Conservation (phyloP, 2,329 filamentous ascomycete species). For the Colletotrichum magnum region DNA sequence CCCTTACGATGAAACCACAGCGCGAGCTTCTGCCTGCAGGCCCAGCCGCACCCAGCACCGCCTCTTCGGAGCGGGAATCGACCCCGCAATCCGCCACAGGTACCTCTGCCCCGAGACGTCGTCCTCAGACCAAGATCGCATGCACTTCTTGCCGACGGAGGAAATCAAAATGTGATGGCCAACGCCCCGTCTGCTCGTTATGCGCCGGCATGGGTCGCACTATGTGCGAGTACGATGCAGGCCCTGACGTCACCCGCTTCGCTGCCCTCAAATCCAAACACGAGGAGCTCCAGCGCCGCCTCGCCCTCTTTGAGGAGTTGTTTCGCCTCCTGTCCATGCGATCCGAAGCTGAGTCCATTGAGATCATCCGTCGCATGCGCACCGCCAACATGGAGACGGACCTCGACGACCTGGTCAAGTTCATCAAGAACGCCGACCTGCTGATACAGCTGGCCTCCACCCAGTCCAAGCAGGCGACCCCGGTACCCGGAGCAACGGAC, state of each 20-base stretch:
- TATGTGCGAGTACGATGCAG: constrained; percentile 41
- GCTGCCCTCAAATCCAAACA: constrained; percentile 39
- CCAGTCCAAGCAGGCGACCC: constrained; percentile 15
- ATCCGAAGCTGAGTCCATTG: constrained; percentile 39
- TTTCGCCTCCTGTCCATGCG: constrained; percentile 36
- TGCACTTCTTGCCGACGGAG: constrained; percentile 40
- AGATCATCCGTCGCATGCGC: constrained; percentile 39
- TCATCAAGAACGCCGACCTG: constrained; percentile 41
- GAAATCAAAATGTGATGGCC: constrained; percentile 41
- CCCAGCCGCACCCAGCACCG: constrained; percentile 29
- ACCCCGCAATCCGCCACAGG: constrained; percentile 35
- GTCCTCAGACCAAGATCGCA: constrained; percentile 40
- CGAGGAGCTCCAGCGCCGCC: constrained; percentile 37
- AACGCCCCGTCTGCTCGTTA: constrained; percentile 39
- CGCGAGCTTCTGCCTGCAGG: constrained; percentile 40
- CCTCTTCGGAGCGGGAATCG: constrained; percentile 26
- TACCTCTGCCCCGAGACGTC: constrained; percentile 29
- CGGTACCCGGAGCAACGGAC: constrained; percentile 3
- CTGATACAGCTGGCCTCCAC: constrained; percentile 35
- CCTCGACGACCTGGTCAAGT: constrained; percentile 36
- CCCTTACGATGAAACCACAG: constrained; percentile 38
- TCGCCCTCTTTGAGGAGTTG: constrained; percentile 37
- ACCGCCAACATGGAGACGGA: constrained; percentile 33
- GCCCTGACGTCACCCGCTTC: constrained; percentile 39
- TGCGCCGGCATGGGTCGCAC: constrained; percentile 39